Evolutionary conservation across 805 yeast species (phyloP).

Genomic region (Barnettozyma californica): DNA sequence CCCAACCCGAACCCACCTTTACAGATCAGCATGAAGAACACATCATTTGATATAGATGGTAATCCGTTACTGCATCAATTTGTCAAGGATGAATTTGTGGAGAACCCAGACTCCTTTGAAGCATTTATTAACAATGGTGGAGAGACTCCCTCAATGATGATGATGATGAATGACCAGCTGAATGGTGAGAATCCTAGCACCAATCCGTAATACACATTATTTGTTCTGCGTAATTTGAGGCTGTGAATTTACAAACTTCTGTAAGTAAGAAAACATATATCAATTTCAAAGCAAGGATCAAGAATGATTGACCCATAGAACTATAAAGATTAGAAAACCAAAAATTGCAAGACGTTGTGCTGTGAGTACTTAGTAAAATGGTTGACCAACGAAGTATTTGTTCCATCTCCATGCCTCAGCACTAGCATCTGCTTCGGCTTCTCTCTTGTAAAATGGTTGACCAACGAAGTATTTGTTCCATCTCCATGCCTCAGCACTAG

Average conservation of each 20-base stretch:
- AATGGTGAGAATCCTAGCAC: neutral
- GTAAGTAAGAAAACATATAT: too few species aligned
- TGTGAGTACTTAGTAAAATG: constrained; percentile 6
- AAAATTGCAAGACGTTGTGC: neutral
- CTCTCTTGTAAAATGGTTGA: constrained; percentile 20
- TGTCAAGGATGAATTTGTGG: constrained; percentile 9
- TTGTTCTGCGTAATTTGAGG: too few species aligned
- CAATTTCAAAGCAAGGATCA: neutral
- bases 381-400: constrained; percentile 14
- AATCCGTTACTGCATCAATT: constrained; percentile 10
- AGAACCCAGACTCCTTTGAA: constrained; percentile 4
- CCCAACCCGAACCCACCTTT: constrained; percentile 8
- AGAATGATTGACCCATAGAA: neutral
- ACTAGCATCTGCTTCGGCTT: constrained; percentile 18
- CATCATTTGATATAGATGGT: constrained; percentile 4
- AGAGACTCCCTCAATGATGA: neutral
- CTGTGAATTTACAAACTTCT: too few species aligned
- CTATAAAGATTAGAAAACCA: too few species aligned
- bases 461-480: constrained; percentile 17
- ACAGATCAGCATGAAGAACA: constrained; percentile 2
- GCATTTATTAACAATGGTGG: constrained; percentile 2
- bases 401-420: constrained; percentile 23
- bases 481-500: constrained; percentile 21
- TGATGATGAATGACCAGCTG: constrained; percentile 2
- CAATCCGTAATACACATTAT: neutral